A percentile compares a stretch with the other conserved stretches of the same genome.
Evolutionary conservation across 164 flowering plant genomes (phyloP).

Genomic region (Magnolia officinalis): DNA sequence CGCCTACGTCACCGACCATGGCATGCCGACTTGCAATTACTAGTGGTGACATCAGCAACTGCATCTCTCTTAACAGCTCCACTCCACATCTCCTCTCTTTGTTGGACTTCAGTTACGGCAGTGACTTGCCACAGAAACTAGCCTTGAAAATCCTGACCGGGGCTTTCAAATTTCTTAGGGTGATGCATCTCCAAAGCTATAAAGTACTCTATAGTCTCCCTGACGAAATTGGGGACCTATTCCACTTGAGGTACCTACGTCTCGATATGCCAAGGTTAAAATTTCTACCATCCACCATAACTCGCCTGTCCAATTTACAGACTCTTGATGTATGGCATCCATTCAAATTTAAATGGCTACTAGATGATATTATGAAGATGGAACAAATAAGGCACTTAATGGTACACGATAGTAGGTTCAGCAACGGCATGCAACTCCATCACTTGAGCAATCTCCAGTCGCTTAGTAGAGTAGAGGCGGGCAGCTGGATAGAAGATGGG

Average conservation of each 20-base stretch:
- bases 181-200: neutral
- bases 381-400: no score
- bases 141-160: neutral
- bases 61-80: neutral
- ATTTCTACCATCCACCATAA: no score
- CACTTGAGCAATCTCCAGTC: conserved; percentile 20
- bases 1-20: neutral
- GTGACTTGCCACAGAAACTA: no score
- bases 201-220: neutral
- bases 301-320: no score
- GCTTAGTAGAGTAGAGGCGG: neutral
- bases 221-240: no score
- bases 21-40: neutral
- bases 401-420: no score
- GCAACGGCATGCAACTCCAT: neutral
- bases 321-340: no score
- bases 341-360: no score
- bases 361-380: no score
- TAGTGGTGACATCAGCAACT: neutral
- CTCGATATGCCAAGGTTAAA: no score
- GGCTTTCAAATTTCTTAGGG: neutral
- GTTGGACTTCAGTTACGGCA: no score
- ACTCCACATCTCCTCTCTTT: neutral
- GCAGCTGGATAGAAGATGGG: conserved; percentile 1
- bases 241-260: no score